A percentile compares a stretch with the other conserved stretches of the same genome.
Conservation (phyloP, 306 rosid genomes). For the Sindora glabra region DNA sequence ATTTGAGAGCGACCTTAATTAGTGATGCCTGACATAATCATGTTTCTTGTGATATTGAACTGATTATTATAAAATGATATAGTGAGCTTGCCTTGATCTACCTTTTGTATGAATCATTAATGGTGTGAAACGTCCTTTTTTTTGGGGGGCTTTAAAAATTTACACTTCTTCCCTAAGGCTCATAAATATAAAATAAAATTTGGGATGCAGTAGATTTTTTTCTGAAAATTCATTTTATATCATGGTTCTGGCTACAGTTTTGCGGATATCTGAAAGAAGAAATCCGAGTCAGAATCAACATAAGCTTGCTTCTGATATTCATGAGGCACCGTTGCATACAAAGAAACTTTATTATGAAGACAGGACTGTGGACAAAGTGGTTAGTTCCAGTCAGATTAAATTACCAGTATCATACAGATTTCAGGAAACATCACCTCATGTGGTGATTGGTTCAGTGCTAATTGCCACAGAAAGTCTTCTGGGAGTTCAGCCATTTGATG, state of each 20-base stretch:
- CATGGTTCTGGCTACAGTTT: conserved; percentile 38
- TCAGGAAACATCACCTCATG: conserved; percentile 28
- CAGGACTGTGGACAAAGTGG: conserved; percentile 22
- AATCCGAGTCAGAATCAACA: conserved; percentile 18
- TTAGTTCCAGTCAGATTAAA: conserved; percentile 24
- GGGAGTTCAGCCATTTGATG: conserved; percentile 53
- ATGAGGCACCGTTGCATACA: conserved; percentile 13
- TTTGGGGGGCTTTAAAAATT: too few relatives aligned
- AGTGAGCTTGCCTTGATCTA: too few relatives aligned
- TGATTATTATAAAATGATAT: too few relatives aligned
- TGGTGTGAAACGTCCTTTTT: too few relatives aligned
- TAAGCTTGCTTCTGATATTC: conserved; percentile 19
- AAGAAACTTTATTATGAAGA: conserved; percentile 30
- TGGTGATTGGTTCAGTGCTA: conserved; percentile 55
- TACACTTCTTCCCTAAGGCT: not conserved
- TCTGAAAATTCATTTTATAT: conserved; percentile 5
- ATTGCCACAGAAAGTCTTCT: conserved; percentile 62
- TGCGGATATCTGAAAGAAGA: conserved; percentile 33
- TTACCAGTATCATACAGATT: conserved; percentile 14
- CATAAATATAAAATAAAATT: not conserved
- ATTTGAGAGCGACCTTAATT: not conserved
- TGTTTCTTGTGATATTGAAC: too few relatives aligned
- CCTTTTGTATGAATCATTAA: too few relatives aligned
- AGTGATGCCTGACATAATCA: too few relatives aligned
- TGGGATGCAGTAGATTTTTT: not conserved